Percentiles rank a stretch among this genome's conserved stretches.
phyloP scores from a whole-genome alignment of 2,329 filamentous ascomycete species.

The Cladosporium sp. region DNA sequence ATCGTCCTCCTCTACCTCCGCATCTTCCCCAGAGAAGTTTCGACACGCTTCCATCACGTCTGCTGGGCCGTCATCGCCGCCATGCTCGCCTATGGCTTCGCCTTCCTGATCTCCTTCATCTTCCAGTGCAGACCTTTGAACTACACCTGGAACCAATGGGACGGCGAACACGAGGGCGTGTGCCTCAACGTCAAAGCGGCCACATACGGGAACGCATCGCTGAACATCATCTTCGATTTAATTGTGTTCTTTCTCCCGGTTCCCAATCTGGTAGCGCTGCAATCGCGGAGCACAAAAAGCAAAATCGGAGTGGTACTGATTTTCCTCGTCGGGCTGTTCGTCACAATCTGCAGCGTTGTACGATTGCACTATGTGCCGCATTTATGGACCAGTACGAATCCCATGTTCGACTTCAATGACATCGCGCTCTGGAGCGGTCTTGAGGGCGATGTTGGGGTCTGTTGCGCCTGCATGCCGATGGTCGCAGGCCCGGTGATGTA shows the following conservation, averaged over 20 bases:
- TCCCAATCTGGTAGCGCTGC: neutral
- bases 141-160: neutral
- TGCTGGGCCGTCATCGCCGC: neutral
- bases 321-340: constrained; percentile 23
- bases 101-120: neutral
- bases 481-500: constrained; percentile 1
- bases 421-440: constrained; percentile 26
- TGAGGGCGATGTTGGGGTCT: constrained; percentile 24
- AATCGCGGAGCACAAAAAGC: neutral
- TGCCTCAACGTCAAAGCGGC: neutral
- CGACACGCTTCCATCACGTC: neutral
- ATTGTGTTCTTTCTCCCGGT: neutral
- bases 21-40: neutral
- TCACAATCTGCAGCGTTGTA: constrained; percentile 24
- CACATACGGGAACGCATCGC: neutral
- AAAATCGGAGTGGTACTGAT: neutral
- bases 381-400: constrained; percentile 19
- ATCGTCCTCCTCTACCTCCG: constrained; percentile 5
- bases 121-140: neutral
- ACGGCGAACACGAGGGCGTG: neutral
- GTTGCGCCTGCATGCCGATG: constrained; percentile 29
- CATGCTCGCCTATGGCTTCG: neutral
- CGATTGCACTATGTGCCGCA: constrained; percentile 19
- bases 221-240: neutral
- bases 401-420: constrained; percentile 26